These are phyloP conservation scores for Aspergillus sp. DNA, from an alignment of 2,329 filamentous ascomycete species.

Conservation along the genomic window DNA sequence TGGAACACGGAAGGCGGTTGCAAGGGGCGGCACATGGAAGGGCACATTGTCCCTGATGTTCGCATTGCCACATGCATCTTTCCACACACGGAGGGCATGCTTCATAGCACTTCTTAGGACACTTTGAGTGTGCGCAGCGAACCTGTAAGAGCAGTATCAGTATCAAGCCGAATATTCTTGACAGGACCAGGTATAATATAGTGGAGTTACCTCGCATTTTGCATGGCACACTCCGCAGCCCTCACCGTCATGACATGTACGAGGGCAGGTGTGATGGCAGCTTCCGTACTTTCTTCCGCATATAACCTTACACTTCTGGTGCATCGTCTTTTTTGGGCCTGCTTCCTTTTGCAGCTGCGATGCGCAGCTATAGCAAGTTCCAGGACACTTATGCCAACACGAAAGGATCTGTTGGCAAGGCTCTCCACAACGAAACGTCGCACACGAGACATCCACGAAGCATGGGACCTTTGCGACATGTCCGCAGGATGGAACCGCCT, in stretches of 20 bases:
- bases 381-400: constrained; percentile 65
- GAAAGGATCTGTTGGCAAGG: constrained; percentile 52
- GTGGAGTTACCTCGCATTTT: constrained; percentile 52
- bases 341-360: constrained; percentile 19
- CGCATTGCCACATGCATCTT: constrained; percentile 58
- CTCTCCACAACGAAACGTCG: constrained; percentile 53
- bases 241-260: constrained; percentile 55
- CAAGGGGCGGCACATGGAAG: constrained; percentile 71
- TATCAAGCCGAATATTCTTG: background rate
- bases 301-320: constrained; percentile 45
- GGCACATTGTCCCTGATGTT: constrained; percentile 53
- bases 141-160: constrained; percentile 25
- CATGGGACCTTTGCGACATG: constrained; percentile 61
- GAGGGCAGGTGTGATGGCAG: constrained; percentile 61
- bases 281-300: constrained; percentile 59
- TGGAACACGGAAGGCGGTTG: constrained; percentile 66
- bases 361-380: constrained; percentile 56
- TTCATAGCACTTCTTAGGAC: constrained; percentile 59
- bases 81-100: constrained; percentile 65
- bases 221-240: constrained; percentile 34
- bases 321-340: constrained; percentile 34
- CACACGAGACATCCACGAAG: constrained; percentile 47
- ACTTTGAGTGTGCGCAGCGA: constrained; percentile 61
- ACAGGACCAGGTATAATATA: background rate
- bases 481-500: constrained; percentile 57